Evolutionary conservation across 2,329 filamentous ascomycete species (phyloP), one percentile per base, ranked within the genome.

Genomic region (Pseudogymnoascus sp.): DNA sequence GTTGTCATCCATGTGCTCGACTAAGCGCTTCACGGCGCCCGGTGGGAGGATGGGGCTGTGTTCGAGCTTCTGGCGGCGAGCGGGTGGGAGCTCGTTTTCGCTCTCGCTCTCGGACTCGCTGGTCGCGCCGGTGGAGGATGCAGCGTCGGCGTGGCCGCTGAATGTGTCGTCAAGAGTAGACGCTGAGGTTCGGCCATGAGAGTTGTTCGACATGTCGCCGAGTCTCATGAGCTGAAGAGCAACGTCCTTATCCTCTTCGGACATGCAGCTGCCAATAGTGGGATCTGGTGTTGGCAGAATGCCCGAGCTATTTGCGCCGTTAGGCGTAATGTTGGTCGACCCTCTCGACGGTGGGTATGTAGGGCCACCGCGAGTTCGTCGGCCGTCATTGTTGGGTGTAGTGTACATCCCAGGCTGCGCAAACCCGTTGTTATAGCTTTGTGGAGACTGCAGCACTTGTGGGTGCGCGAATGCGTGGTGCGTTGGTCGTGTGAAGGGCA

Each of bases 181-280:
- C 5, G 92, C 91, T 7, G 93, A 97, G 2, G 91, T 96, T 67
- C 93, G 89, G 61, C 92, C 92, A 70, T 96, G 90, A 1, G 92
- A 96, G 70, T 95, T 88, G 72, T 96, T 96, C 62, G 92, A 94
- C 68, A 92, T 90, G 72, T 97, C 92, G 50, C 94, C 92, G 61
- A 99, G 83, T 68, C 93, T 89, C 87, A 99, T 97, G 70, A 99
- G 81, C 76, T 97, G 94, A 72, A 97, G 87, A 62, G 94, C 94
- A 64, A 97, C 94, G 75, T 99, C 94, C 71, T 87, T 87, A 68
- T 87, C 84, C 75, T 99, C 94, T 72, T 99, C 94, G 11, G 93
- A 97, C 74, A 99, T 93, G 74, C 91, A 95, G 76, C 93, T 97
- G 61, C 90, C 90, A 68, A 97, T 89, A 10, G 94, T 99, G n/a